Percentiles rank a stretch among this genome's conserved stretches.
Evolutionary conservation across 2,329 filamentous ascomycete species (phyloP).

Genomic region (Cladophialophora yegresii): DNA sequence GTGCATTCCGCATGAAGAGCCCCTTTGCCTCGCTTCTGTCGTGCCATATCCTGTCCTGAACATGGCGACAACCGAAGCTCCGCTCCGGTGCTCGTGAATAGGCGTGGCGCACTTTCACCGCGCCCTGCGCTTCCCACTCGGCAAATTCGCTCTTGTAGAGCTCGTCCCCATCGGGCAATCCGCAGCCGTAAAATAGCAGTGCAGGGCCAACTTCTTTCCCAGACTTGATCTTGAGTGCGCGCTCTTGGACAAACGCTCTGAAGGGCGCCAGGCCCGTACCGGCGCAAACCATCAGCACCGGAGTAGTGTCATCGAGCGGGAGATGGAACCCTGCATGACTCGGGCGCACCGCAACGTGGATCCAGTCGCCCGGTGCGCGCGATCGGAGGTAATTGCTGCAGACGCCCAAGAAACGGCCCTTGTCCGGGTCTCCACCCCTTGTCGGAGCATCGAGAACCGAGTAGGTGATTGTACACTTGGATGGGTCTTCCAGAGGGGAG

Average conservation of each 20-base stretch:
- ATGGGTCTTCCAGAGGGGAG: constrained; percentile 63
- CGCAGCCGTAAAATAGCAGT: constrained; percentile 50
- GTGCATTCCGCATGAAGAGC: constrained; percentile 3
- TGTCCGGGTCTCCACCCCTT: constrained; percentile 38
- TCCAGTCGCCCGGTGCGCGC: constrained; percentile 43
- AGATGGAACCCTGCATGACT: constrained; percentile 71
- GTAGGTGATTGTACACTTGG: constrained; percentile 66
- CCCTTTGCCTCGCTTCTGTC: constrained; percentile 5
- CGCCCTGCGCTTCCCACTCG: constrained; percentile 26
- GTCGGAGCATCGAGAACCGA: constrained; percentile 56
- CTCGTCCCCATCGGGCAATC: constrained; percentile 43
- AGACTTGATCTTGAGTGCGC: constrained; percentile 39
- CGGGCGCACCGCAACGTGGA: constrained; percentile 40
- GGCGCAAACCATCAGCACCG: constrained; percentile 92
- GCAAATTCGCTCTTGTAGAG: constrained; percentile 39
- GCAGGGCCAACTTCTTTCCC: constrained; percentile 44
- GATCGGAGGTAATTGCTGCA: constrained; percentile 59
- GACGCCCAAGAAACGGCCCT: constrained; percentile 55
- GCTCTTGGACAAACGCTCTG: constrained; percentile 30
- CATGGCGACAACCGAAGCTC: constrained; percentile 13
- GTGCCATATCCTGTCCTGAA: constrained; percentile 18
- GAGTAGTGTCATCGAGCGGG: constrained; percentile 89
- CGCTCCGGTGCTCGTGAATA: constrained; percentile 10
- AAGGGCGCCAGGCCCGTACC: constrained; percentile 77
- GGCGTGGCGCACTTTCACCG: constrained; percentile 5